Conservation (phyloP, 768 basidiomycete genomes). For the Mrakia frigida region DNA sequence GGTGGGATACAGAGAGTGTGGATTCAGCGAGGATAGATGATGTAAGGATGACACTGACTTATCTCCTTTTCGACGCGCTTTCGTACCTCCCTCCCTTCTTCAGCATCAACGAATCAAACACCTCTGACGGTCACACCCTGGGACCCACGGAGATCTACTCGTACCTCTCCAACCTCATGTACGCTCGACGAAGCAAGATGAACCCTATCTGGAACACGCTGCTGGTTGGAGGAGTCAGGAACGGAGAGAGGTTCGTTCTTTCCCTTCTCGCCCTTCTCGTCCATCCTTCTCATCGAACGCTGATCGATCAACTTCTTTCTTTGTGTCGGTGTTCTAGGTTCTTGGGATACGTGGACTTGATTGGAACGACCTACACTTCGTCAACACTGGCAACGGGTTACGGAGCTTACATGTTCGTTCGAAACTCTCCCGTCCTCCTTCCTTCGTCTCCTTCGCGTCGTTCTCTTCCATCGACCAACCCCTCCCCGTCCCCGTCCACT, state of each 20-base stretch:
- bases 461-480: not conserved
- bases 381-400: constrained; percentile 93
- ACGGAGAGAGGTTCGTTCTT: constrained; percentile 62
- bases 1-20: no score
- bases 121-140: constrained; percentile 75
- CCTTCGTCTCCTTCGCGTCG: not conserved
- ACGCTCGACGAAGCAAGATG: constrained; percentile 76
- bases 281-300: not conserved
- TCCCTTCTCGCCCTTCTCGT: not conserved
- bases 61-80: not conserved
- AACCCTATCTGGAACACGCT: constrained; percentile 94
- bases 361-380: constrained; percentile 92
- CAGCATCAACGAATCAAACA: constrained; percentile 63
- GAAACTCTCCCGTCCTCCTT: not conserved
- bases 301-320: not conserved
- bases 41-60: no score
- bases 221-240: constrained; percentile 83
- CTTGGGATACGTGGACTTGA: constrained; percentile 85
- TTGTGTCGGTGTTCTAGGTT: constrained; percentile 55
- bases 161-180: constrained; percentile 85
- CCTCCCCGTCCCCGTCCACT: no score
- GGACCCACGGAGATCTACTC: constrained; percentile 88
- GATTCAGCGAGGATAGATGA: no score
- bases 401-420: constrained; percentile 64
- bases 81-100: not conserved